Evolutionary conservation across 495 filamentous ascomycete genomes (phyloP).

Genomic region (Xylaria cubensis): DNA sequence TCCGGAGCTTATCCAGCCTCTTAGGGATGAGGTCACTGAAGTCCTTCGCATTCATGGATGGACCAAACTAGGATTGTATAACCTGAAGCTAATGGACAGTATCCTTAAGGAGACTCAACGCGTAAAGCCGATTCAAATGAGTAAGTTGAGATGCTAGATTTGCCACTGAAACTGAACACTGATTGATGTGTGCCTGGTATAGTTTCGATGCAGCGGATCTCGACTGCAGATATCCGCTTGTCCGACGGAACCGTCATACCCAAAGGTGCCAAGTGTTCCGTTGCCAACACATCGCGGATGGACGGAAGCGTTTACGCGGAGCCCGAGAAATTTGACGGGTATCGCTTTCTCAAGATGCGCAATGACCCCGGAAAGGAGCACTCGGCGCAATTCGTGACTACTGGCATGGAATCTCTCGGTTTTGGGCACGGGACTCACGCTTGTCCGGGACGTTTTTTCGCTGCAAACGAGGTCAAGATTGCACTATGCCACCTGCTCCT

Average conservation of each 20-base stretch:
- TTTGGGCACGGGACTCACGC: slow-evolving; percentile 49
- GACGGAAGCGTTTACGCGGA: slow-evolving; percentile 52
- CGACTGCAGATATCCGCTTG: slow-evolving; percentile 46
- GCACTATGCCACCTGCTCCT: slow-evolving; percentile 45
- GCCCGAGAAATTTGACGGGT: slow-evolving; percentile 53
- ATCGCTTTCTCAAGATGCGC: slow-evolving; percentile 54
- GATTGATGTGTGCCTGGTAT: not conserved
- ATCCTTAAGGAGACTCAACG: slow-evolving; percentile 55
- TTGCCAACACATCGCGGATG: slow-evolving; percentile 41
- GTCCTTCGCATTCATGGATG: slow-evolving; percentile 45
- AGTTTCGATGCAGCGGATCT: slow-evolving; percentile 43
- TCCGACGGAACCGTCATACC: slow-evolving; percentile 57
- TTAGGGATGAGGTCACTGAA: slow-evolving; percentile 45
- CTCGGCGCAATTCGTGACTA: slow-evolving; percentile 53
- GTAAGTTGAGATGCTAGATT: slow-evolving; percentile 35
- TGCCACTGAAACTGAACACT: not conserved
- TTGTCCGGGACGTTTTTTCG: slow-evolving; percentile 54
- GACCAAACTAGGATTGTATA: slow-evolving; percentile 56
- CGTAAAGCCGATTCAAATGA: slow-evolving; percentile 43
- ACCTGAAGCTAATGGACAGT: slow-evolving; percentile 60
- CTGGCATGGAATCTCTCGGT: slow-evolving; percentile 44
- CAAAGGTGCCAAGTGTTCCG: slow-evolving; percentile 50
- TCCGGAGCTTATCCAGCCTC: slow-evolving; percentile 41
- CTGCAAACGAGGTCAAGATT: slow-evolving; percentile 49
- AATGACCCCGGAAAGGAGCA: slow-evolving; percentile 48